Conservation (phyloP, 2,329 filamentous ascomycete species). For the Emydomyces testavorans region DNA sequence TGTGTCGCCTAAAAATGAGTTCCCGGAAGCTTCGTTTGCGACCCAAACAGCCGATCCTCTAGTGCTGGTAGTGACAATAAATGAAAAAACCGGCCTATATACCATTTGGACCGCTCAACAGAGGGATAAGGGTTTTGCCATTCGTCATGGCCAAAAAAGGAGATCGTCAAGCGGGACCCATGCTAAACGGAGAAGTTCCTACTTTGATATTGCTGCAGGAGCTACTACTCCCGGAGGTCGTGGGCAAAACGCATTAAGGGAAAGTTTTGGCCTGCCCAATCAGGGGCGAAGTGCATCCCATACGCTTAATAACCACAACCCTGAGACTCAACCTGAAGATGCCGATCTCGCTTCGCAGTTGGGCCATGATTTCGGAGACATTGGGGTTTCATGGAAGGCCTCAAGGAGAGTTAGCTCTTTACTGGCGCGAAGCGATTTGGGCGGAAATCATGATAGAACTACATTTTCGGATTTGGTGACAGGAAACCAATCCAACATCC, state of each 20-base stretch:
- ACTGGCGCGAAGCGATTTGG: slow-evolving; percentile 74
- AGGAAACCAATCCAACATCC: slow-evolving; percentile 29
- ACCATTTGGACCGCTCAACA: slow-evolving; percentile 79
- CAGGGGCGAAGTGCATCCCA: slow-evolving; percentile 36
- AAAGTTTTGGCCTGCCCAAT: slow-evolving; percentile 56
- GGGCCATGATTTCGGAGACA: slow-evolving; percentile 53
- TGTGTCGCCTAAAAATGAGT: slow-evolving; percentile 55
- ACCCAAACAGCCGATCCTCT: slow-evolving; percentile 38
- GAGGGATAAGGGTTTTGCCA: slow-evolving; percentile 52
- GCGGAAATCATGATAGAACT: slow-evolving; percentile 67
- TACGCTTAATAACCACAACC: slow-evolving; percentile 21
- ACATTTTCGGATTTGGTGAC: slow-evolving; percentile 63
- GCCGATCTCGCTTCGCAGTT: slow-evolving; percentile 53
- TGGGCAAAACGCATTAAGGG: slow-evolving; percentile 54
- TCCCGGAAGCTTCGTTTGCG: slow-evolving; percentile 17
- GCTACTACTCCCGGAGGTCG: slow-evolving; percentile 59
- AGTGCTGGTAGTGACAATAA: slow-evolving; percentile 68
- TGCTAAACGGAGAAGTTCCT: slow-evolving; percentile 57
- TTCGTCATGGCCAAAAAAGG: slow-evolving; percentile 32
- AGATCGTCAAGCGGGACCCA: slow-evolving; percentile 45
- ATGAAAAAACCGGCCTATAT: slow-evolving; percentile 62
- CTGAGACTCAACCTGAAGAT: slow-evolving; percentile 44
- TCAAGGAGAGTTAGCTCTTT: slow-evolving; percentile 84
- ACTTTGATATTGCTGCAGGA: slow-evolving; percentile 54
- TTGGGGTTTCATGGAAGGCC: slow-evolving; percentile 45